phyloP scores from a whole-genome alignment of 306 rosid species.

The Trifolium pratense region DNA sequence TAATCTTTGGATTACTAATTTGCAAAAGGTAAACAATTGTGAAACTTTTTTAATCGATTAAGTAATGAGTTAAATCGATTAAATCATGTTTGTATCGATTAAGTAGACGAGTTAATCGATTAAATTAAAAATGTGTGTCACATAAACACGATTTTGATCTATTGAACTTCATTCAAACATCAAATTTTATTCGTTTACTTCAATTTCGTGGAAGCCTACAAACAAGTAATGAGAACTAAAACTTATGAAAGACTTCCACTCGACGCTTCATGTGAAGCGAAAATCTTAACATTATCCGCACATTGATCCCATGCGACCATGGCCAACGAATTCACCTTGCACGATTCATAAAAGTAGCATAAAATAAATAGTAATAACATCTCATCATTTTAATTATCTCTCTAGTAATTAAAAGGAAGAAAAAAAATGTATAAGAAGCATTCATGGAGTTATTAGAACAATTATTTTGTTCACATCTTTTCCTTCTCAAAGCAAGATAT shows the following conservation, averaged over 20 bases:
- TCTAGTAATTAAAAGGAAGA: not conserved
- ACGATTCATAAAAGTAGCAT: too few species aligned
- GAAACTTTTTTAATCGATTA: not conserved
- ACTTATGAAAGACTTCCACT: not conserved
- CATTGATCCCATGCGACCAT: too few species aligned
- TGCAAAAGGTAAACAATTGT: too few species aligned
- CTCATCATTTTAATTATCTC: not conserved
- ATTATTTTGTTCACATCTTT: slow-evolving; percentile 14
- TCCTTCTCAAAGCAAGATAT: not conserved
- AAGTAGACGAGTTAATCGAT: not conserved
- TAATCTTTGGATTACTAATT: too few species aligned
- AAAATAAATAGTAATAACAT: not conserved
- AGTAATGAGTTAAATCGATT: too few species aligned
- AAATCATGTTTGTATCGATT: not conserved
- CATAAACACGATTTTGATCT: not conserved
- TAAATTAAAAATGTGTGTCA: not conserved
- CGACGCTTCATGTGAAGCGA: not conserved
- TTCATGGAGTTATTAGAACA: not conserved
- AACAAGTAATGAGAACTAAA: not conserved
- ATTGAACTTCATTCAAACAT: too few species aligned
- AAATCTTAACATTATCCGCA: not conserved
- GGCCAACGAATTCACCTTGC: too few species aligned
- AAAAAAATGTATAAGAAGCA: not conserved
- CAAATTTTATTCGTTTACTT: too few species aligned
- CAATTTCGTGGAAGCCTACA: not conserved